Percentiles rank a stretch among this genome's conserved stretches.
Evolutionary conservation across 1,284 basidiomycete genomes (phyloP).

Genomic region (Pyrrhoderma noxium): DNA sequence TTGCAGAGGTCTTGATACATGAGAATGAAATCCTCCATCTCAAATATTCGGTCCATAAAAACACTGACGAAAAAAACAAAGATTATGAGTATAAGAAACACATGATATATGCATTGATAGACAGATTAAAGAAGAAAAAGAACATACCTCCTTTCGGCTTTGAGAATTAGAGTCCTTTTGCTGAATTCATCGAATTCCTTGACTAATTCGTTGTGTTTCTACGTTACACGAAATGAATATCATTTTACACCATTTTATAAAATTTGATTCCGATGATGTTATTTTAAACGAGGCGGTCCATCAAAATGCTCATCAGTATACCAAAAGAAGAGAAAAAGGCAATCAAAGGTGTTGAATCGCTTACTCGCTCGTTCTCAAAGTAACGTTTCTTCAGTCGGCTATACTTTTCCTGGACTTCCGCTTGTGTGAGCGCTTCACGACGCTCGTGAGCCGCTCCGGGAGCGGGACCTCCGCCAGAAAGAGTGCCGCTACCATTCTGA

Average conservation of each 20-base stretch:
- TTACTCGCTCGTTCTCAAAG: slow-evolving; percentile 62
- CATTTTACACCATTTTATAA: slow-evolving; percentile 52
- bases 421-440: slow-evolving; percentile 18
- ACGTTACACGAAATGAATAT: slow-evolving; percentile 25
- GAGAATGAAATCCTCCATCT: slow-evolving; percentile 40
- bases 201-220: not conserved
- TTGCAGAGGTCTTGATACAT: slow-evolving; percentile 22
- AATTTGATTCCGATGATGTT: slow-evolving; percentile 52
- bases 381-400: slow-evolving; percentile 53
- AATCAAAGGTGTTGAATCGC: slow-evolving; percentile 15
- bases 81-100: slow-evolving; percentile 3
- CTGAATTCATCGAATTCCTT: not conserved
- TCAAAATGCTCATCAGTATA: not conserved
- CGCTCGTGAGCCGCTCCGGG: slow-evolving; percentile 26
- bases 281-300: slow-evolving; percentile 21
- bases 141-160: not conserved
- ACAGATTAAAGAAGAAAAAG: slow-evolving; percentile 5
- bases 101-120: not conserved
- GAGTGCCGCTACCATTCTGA: slow-evolving; percentile 10
- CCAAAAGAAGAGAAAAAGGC: slow-evolving; percentile 13
- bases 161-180: not conserved
- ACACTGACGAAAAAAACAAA: slow-evolving; percentile 31
- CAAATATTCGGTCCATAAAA: slow-evolving; percentile 50
- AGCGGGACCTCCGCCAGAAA: slow-evolving; percentile 13
- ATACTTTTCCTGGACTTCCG: slow-evolving; percentile 52